Evolutionary conservation across 768 basidiomycete species (phyloP).

Genomic region (Mycena belliarum): DNA sequence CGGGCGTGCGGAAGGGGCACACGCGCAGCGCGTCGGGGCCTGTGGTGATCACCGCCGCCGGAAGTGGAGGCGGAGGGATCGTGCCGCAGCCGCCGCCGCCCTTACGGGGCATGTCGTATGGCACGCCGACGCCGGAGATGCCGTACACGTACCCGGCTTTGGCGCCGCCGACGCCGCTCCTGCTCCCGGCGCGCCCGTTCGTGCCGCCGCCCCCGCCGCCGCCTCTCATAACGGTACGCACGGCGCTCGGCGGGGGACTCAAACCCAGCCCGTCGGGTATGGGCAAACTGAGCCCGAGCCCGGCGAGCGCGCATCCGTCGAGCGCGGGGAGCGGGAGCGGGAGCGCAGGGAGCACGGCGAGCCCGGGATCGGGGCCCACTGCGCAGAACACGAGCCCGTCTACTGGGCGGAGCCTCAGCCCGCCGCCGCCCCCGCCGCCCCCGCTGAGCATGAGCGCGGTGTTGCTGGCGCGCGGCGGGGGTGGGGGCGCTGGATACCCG

Average conservation of each 20-base stretch:
- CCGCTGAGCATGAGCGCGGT: constrained; percentile 19
- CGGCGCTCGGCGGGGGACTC: not conserved
- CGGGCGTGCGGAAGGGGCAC: not conserved
- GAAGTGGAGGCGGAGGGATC: too few species aligned
- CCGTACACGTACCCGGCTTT: too few species aligned
- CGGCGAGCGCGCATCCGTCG: not conserved
- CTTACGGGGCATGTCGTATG: not conserved
- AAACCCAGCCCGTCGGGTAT: not conserved
- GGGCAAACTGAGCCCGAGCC: not conserved
- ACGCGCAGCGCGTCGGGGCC: not conserved
- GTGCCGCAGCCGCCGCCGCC: not conserved
- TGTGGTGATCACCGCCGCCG: not conserved
- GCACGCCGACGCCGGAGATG: too few species aligned
- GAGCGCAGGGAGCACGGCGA: not conserved
- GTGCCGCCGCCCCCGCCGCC: constrained; percentile 12
- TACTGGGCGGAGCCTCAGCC: not conserved
- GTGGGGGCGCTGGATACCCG: too few species aligned
- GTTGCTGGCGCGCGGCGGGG: not conserved
- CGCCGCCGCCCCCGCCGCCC: constrained; percentile 17
- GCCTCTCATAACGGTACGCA: constrained; percentile 10
- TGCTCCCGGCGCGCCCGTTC: not conserved
- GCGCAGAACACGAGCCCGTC: too few species aligned
- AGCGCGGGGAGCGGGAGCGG: not conserved
- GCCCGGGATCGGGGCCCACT: not conserved
- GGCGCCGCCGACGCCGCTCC: too few species aligned